These are phyloP conservation scores for Brassica rapa DNA, from an alignment of 345 rosid species.

Conservation along the genomic window DNA sequence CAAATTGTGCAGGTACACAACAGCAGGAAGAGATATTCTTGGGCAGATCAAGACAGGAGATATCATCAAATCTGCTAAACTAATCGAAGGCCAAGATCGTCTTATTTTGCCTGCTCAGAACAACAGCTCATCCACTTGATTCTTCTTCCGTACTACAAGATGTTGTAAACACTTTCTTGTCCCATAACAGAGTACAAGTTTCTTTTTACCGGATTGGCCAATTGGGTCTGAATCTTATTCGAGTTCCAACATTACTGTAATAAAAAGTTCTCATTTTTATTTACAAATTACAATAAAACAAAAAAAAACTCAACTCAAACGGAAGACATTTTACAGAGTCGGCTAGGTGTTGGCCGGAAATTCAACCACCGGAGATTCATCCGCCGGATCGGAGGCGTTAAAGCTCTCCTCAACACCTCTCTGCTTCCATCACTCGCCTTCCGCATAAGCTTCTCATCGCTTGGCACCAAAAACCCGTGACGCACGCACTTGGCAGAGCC, in stretches of 20 bases:
- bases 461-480: slow-evolving; percentile 44
- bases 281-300: slow-evolving; percentile 11
- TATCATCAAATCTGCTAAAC: slow-evolving; percentile 67
- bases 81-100: slow-evolving; percentile 74
- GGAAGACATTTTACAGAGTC: slow-evolving; percentile 53
- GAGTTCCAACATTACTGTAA: slow-evolving; percentile 5
- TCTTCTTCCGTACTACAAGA: not conserved
- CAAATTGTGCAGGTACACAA: slow-evolving; percentile 55
- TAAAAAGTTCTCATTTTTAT: slow-evolving; percentile 6
- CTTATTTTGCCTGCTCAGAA: slow-evolving; percentile 61
- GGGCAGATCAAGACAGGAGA: slow-evolving; percentile 85
- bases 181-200: slow-evolving; percentile 10
- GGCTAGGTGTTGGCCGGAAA: slow-evolving; percentile 53
- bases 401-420: slow-evolving; percentile 51
- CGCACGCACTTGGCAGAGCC: slow-evolving; percentile 32
- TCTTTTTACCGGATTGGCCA: not conserved
- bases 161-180: slow-evolving; percentile 12
- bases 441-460: slow-evolving; percentile 36
- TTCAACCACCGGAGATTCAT: slow-evolving; percentile 53
- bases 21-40: slow-evolving; percentile 71
- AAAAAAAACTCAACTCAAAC: slow-evolving; percentile 33
- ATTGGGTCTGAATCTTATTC: slow-evolving; percentile 21
- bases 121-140: slow-evolving; percentile 43
- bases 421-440: slow-evolving; percentile 35
- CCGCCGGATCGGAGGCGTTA: slow-evolving; percentile 51